Evolutionary conservation across 257 asterid species (phyloP).

Genomic region (Thymus mandschuricus): DNA sequence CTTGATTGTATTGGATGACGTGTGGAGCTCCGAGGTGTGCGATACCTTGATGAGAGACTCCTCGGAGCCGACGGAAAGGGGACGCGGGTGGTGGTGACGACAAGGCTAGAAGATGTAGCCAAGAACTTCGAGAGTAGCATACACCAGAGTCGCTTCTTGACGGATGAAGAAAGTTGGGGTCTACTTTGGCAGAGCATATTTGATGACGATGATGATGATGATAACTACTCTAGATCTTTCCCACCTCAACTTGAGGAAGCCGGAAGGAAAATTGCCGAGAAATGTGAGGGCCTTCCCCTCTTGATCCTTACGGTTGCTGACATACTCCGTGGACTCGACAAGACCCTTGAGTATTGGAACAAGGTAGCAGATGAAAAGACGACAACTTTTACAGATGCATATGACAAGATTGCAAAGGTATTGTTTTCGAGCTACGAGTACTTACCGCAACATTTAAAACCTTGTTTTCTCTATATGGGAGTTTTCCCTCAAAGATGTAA

Average conservation of each 20-base stretch:
- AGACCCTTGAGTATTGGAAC: neutral
- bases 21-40: neutral
- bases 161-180: slow-evolving; percentile 23
- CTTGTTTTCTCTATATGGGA: too few species aligned
- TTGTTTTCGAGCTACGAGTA: too few species aligned
- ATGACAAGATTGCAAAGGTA: too few species aligned
- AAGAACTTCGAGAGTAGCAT: neutral
- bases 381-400: too few species aligned
- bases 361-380: too few species aligned
- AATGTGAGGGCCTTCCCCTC: slow-evolving; percentile 39
- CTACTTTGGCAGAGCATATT: slow-evolving; percentile 17
- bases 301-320: slow-evolving; percentile 23
- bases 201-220: too few species aligned
- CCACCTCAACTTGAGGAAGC: neutral
- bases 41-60: neutral
- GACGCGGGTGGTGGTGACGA: neutral
- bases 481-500: too few species aligned
- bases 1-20: slow-evolving; percentile 21
- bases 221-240: neutral
- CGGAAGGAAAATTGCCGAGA: slow-evolving; percentile 3
- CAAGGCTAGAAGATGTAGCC: neutral
- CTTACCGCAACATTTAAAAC: too few species aligned
- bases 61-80: neutral
- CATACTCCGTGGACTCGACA: neutral
- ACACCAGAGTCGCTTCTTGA: neutral